These are phyloP conservation scores for Azolla pinnata DNA, from an alignment of 75 land plant species.

Conservation along the genomic window DNA sequence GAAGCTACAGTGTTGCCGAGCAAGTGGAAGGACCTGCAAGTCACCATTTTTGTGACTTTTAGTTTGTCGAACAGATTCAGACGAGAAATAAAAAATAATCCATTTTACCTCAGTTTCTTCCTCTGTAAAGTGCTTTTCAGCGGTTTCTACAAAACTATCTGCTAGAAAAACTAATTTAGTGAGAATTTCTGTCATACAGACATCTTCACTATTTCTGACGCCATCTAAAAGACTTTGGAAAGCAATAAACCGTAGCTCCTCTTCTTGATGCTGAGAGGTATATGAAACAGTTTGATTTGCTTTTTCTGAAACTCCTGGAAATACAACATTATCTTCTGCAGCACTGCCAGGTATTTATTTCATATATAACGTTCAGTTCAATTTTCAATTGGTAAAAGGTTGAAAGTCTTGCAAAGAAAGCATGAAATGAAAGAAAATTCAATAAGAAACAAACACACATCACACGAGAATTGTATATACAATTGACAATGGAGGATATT, in stretches of 20 bases:
- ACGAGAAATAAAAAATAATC: conserved; percentile 1
- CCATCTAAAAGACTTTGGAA: conserved; percentile 49
- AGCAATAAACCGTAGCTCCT: conserved; percentile 52
- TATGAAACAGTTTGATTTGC: conserved; percentile 31
- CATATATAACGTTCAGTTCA: neutral
- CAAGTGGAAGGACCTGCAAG: conserved; percentile 73
- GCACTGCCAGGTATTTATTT: conserved; percentile 35
- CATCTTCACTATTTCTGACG: conserved; percentile 32
- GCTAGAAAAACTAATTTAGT: conserved; percentile 48
- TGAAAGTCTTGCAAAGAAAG: neutral
- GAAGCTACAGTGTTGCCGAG: conserved; percentile 46
- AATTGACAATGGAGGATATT: too few species aligned
- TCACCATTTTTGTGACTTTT: neutral
- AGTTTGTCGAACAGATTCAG: neutral
- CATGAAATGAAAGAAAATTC: neutral
- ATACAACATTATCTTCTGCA: conserved; percentile 80
- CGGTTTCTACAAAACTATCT: conserved; percentile 52
- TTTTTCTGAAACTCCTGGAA: conserved; percentile 67
- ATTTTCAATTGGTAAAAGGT: neutral
- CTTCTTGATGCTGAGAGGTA: conserved; percentile 53
- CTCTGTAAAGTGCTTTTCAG: conserved; percentile 47
- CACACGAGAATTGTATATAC: too few species aligned
- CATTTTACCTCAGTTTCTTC: conserved; percentile 61
- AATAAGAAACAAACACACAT: too few species aligned
- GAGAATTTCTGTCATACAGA: conserved; percentile 28